phyloP scores from a whole-genome alignment of 176 grass and related monocot species.

The Triticum turgidum region DNA sequence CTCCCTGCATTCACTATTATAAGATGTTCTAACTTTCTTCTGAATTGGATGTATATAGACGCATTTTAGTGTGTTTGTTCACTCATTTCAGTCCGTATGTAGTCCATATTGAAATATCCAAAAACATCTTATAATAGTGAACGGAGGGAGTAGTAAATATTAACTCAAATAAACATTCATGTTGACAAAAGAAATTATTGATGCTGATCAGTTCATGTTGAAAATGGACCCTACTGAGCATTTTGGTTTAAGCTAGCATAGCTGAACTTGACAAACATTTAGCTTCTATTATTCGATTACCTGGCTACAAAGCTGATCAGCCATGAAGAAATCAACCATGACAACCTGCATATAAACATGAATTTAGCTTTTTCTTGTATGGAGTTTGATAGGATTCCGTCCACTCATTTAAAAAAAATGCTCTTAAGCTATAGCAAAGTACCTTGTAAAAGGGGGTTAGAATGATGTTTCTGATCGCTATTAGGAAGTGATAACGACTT shows the following conservation, averaged over 20 bases:
- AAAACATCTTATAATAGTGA: no score
- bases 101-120: no score
- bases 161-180: slow-evolving; percentile 14
- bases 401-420: background rate
- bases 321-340: slow-evolving; percentile 99
- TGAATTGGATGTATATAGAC: no score
- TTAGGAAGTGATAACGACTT: slow-evolving; percentile 78
- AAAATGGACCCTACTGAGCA: slow-evolving; percentile 20
- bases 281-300: slow-evolving; percentile 41
- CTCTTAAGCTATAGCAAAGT: slow-evolving; percentile 28
- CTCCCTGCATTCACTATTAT: no score
- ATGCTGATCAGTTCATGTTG: slow-evolving; percentile 17
- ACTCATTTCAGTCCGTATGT: no score
- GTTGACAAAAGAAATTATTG: slow-evolving; percentile 10
- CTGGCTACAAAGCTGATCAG: slow-evolving; percentile 98
- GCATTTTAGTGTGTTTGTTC: no score
- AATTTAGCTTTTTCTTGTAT: slow-evolving; percentile 13
- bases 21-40: background rate
- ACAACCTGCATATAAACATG: slow-evolving; percentile 59
- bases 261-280: slow-evolving; percentile 11
- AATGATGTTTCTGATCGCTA: slow-evolving; percentile 87
- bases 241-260: slow-evolving; percentile 2
- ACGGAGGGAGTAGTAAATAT: background rate
- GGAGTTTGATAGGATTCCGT: slow-evolving; percentile 16
- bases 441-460: slow-evolving; percentile 96